Evolutionary conservation across 2,329 filamentous ascomycete species (phyloP).

Genomic region (Microdochium paspali): DNA sequence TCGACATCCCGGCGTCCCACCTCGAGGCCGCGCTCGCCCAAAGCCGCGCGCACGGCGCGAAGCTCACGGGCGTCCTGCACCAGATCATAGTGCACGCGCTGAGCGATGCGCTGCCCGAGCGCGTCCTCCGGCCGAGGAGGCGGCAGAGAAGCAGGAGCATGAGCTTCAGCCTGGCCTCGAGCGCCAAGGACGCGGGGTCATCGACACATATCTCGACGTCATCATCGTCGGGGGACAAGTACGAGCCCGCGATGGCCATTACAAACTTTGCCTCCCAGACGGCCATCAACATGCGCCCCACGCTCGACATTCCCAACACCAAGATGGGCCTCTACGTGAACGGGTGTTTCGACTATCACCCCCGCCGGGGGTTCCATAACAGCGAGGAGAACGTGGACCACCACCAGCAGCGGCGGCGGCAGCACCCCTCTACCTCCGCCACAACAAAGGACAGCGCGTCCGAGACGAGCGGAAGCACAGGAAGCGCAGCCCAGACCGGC

Average conservation of each 20-base stretch:
- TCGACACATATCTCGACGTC: too few relatives aligned
- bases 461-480: not conserved
- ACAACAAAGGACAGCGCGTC: too few relatives aligned
- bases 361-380: too few relatives aligned
- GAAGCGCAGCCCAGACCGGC: not conserved
- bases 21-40: slow-evolving; percentile 2
- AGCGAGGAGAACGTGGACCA: too few relatives aligned
- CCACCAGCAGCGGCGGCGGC: not conserved
- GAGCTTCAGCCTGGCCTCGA: not conserved
- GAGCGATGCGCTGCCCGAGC: slow-evolving; percentile 15
- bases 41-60: slow-evolving; percentile 22
- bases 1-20: not conserved
- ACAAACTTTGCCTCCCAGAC: slow-evolving; percentile 26
- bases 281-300: slow-evolving; percentile 27
- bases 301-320: slow-evolving; percentile 17
- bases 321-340: slow-evolving; percentile 29
- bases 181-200: too few relatives aligned
- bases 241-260: slow-evolving; percentile 1
- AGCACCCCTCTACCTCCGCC: too few relatives aligned
- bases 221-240: too few relatives aligned
- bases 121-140: not conserved
- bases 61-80: slow-evolving; percentile 29
- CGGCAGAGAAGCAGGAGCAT: not conserved
- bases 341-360: too few relatives aligned
- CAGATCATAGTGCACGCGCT: slow-evolving; percentile 28